Conservation (phyloP, 768 basidiomycete genomes). For the Amanita thiersii region DNA sequence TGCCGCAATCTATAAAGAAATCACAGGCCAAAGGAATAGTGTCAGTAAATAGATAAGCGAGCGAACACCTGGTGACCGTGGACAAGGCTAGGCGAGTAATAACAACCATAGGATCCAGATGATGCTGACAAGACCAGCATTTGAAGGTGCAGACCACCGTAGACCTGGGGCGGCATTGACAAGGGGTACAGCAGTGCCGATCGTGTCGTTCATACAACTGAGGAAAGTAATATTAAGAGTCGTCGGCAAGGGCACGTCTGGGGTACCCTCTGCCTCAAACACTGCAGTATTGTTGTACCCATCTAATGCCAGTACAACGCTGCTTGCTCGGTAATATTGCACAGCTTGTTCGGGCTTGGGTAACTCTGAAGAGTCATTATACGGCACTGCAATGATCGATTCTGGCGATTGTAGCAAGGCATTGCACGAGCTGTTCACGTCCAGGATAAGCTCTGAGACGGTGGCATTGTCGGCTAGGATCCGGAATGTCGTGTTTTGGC, state of each 20-base stretch:
- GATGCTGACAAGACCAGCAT: slow-evolving; percentile 9
- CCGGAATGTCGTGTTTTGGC: slow-evolving; percentile 34
- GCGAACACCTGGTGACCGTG: too few relatives aligned
- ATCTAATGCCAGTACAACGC: slow-evolving; percentile 51
- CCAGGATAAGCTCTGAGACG: slow-evolving; percentile 30
- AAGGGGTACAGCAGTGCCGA: slow-evolving; percentile 50
- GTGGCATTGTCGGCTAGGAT: slow-evolving; percentile 43
- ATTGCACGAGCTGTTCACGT: slow-evolving; percentile 33
- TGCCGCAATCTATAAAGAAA: too few relatives aligned
- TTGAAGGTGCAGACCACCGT: slow-evolving; percentile 4
- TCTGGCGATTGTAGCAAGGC: slow-evolving; percentile 16
- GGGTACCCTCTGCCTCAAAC: slow-evolving; percentile 28
- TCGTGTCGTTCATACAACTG: slow-evolving; percentile 54
- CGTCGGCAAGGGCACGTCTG: slow-evolving; percentile 43
- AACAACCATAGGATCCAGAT: slow-evolving; percentile 17
- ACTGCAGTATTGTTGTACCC: slow-evolving; percentile 60
- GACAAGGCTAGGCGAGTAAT: too few relatives aligned
- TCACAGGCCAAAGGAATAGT: too few relatives aligned
- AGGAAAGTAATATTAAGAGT: slow-evolving; percentile 42
- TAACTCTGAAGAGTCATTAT: slow-evolving; percentile 21
- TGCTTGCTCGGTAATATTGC: slow-evolving; percentile 67
- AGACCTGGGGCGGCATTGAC: slow-evolving; percentile 26
- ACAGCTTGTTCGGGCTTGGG: slow-evolving; percentile 47
- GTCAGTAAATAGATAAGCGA: too few relatives aligned
- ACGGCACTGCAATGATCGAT: slow-evolving; percentile 18